phyloP scores from a whole-genome alignment of 768 basidiomycete species.

The Suillus subaureus region DNA sequence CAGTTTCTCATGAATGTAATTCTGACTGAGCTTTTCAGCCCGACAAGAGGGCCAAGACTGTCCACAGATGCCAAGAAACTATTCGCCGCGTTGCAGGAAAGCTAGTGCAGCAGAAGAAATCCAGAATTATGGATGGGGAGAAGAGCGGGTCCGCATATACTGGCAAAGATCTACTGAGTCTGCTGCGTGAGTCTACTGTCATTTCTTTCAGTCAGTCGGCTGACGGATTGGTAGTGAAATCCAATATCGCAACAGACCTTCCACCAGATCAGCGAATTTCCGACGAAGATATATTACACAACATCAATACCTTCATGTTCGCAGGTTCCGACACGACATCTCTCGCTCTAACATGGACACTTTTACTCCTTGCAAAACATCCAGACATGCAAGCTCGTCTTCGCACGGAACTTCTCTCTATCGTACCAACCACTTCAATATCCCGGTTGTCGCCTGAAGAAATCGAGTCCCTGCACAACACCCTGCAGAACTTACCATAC shows the following conservation, averaged over 20 bases:
- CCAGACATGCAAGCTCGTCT: conserved; percentile 69
- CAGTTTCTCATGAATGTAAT: background rate
- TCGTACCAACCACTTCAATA: conserved; percentile 43
- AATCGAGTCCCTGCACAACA: conserved; percentile 57
- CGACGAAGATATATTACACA: conserved; percentile 85
- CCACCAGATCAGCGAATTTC: conserved; percentile 73
- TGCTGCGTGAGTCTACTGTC: conserved; percentile 60
- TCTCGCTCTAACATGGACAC: conserved; percentile 81
- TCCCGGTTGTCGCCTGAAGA: conserved; percentile 62
- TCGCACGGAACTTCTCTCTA: conserved; percentile 61
- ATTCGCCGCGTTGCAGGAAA: conserved; percentile 74
- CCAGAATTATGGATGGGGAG: conserved; percentile 63
- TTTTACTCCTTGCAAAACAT: conserved; percentile 72
- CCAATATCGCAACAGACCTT: conserved; percentile 74
- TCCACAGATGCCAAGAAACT: conserved; percentile 58
- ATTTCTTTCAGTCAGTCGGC: conserved; percentile 2
- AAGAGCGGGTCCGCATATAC: conserved; percentile 50
- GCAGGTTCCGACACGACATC: conserved; percentile 89
- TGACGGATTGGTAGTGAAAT: conserved; percentile 61
- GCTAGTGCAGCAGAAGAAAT: conserved; percentile 79
- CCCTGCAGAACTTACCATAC: conserved; percentile 62
- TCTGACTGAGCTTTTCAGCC: conserved; percentile 43
- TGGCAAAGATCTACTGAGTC: conserved; percentile 77
- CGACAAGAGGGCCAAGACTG: conserved; percentile 48
- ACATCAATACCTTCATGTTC: conserved; percentile 88